Evolutionary conservation across 2,329 filamentous ascomycete species (phyloP).

Genomic region (Fusarium mundagurra): DNA sequence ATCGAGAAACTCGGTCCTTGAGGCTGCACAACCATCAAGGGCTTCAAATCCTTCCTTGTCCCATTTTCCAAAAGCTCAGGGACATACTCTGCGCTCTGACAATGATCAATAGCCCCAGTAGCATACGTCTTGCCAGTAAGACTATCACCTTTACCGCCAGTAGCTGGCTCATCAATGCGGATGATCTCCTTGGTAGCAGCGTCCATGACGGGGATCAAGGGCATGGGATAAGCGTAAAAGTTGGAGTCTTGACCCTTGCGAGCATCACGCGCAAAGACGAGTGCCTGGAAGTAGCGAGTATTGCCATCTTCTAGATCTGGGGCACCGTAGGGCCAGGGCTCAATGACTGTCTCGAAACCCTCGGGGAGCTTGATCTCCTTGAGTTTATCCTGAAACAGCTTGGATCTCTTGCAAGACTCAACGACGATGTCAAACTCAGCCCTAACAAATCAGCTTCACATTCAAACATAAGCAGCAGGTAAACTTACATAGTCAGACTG

Average conservation of each 20-base stretch:
- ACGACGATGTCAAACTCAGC: slow-evolving; percentile 49
- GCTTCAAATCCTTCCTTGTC: slow-evolving; percentile 64
- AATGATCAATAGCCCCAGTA: slow-evolving; percentile 44
- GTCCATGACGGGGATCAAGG: slow-evolving; percentile 56
- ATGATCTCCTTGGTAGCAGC: slow-evolving; percentile 44
- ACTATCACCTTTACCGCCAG: slow-evolving; percentile 45
- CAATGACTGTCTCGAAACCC: slow-evolving; percentile 46
- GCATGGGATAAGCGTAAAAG: slow-evolving; percentile 65
- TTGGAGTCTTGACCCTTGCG: slow-evolving; percentile 57
- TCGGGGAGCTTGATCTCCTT: slow-evolving; percentile 41
- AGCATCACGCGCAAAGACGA: slow-evolving; percentile 47
- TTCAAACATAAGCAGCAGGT: accelerated
- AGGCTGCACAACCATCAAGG: slow-evolving; percentile 59
- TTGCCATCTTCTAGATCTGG: slow-evolving; percentile 45
- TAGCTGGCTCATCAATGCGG: slow-evolving; percentile 48
- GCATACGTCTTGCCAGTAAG: slow-evolving; percentile 31
- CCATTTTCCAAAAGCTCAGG: slow-evolving; percentile 54
- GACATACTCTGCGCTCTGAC: slow-evolving; percentile 50
- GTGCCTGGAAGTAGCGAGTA: slow-evolving; percentile 47
- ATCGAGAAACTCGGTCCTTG: slow-evolving; percentile 55
- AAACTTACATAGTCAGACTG: slow-evolving; percentile 44
- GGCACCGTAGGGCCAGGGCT: slow-evolving; percentile 49
- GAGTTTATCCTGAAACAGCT: slow-evolving; percentile 47
- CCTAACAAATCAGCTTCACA: background rate
- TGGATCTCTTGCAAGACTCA: slow-evolving; percentile 42